Percentiles rank a stretch among this genome's conserved stretches.
These are phyloP conservation scores for Melampsora abietis-canadensis DNA, from an alignment of 1,284 basidiomycete genomes.

Conservation along the genomic window DNA sequence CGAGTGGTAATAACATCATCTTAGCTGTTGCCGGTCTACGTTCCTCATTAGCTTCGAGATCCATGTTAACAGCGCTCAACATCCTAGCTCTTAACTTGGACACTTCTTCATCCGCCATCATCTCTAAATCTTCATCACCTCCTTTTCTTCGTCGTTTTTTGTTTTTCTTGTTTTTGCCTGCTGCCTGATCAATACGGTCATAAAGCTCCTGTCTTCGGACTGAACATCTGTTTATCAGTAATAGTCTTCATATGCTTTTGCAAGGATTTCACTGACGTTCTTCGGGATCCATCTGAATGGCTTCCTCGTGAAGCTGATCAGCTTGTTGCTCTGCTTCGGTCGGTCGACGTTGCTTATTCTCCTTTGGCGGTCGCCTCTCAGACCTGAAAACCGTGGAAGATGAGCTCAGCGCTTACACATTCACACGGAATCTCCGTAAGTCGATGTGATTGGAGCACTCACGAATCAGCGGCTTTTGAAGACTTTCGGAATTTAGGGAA, in stretches of 20 bases:
- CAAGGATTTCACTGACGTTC: constrained; percentile 8
- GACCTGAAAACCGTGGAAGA: not conserved
- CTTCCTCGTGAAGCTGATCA: not conserved
- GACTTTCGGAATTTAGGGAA: not conserved
- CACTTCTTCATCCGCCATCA: constrained; percentile 87
- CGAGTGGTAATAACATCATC: constrained; percentile 76
- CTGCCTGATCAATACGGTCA: constrained; percentile 32
- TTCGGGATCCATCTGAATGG: constrained; percentile 11
- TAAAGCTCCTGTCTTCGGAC: constrained; percentile 45
- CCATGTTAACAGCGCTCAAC: constrained; percentile 79
- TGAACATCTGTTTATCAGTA: constrained; percentile 47
- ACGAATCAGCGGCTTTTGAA: too few species aligned
- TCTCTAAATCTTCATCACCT: constrained; percentile 63
- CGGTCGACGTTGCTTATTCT: constrained; percentile 7
- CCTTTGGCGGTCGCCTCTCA: constrained; percentile 8
- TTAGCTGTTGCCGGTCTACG: constrained; percentile 84
- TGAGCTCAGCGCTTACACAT: not conserved
- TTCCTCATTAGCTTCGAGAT: constrained; percentile 73
- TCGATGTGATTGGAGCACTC: too few species aligned
- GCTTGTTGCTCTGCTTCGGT: not conserved
- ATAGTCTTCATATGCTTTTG: constrained; percentile 44
- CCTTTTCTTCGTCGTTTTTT: constrained; percentile 22
- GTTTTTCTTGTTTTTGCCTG: constrained; percentile 36
- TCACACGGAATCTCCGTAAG: not conserved
- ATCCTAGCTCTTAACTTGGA: constrained; percentile 77